Evolutionary conservation across 1,284 basidiomycete genomes (phyloP).

Genomic region (Pisolithus thermaeus): DNA sequence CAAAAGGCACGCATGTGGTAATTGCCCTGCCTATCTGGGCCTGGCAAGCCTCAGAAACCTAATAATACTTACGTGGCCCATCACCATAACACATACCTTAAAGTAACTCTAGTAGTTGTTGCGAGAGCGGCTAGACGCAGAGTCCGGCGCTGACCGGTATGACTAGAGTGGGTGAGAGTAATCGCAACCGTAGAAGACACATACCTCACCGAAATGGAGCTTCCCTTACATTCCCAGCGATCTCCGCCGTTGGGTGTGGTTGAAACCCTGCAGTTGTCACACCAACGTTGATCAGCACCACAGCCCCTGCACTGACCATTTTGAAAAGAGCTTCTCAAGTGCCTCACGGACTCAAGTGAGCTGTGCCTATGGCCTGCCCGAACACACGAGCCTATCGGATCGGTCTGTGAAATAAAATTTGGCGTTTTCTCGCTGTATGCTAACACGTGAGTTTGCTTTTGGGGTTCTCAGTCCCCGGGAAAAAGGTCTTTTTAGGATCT

Average conservation of each 20-base stretch:
- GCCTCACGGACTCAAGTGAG: background rate
- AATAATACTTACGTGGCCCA: no score
- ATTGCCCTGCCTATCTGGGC: no score
- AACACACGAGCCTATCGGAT: conserved; percentile 18
- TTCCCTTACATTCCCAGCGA: conserved; percentile 18
- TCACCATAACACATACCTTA: no score
- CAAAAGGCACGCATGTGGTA: no score
- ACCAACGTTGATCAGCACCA: conserved; percentile 6
- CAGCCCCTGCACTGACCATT: conserved; percentile 7
- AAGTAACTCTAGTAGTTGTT: no score
- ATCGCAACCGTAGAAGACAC: conserved; percentile 15
- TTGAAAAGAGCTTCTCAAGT: background rate
- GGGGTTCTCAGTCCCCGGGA: conserved; percentile 22
- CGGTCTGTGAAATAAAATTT: conserved; percentile 6
- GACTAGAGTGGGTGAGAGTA: no score
- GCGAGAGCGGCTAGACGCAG: no score
- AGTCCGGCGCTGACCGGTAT: no score
- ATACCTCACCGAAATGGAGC: background rate
- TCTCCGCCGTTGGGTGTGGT: conserved; percentile 22
- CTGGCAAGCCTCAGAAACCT: no score
- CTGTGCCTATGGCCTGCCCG: conserved; percentile 21
- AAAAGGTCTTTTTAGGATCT: conserved; percentile 20
- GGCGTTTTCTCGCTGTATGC: conserved; percentile 22
- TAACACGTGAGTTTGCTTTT: conserved; percentile 21
- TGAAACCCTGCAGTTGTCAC: background rate